These are phyloP conservation scores for Mycena venus DNA, from an alignment of 768 basidiomycete species.

Conservation along the genomic window DNA sequence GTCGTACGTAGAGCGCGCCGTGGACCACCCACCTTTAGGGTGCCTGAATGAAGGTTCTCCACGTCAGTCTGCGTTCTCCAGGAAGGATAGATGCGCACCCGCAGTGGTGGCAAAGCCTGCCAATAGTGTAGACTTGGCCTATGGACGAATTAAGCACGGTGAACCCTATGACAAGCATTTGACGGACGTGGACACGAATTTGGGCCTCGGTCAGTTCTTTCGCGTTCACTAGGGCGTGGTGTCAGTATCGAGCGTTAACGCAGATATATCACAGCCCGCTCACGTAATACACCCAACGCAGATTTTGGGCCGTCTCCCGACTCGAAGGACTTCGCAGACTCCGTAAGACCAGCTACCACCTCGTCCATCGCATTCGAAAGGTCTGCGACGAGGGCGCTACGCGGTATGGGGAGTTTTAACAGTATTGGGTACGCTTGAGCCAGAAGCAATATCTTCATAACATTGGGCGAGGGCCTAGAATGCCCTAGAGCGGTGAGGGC, in stretches of 20 bases:
- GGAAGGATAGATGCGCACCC: neutral
- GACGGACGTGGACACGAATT: conserved; percentile 6
- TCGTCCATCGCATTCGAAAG: conserved; percentile 18
- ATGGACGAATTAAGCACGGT: neutral
- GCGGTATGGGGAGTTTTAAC: conserved; percentile 1
- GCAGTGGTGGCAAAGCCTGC: conserved; percentile 16
- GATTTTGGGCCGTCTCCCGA: neutral
- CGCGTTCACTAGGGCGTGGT: neutral
- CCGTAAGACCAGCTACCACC: neutral
- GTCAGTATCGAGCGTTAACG: neutral
- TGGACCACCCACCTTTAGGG: neutral
- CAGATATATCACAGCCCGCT: too few species aligned
- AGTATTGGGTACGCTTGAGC: conserved; percentile 3
- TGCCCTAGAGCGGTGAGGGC: conserved; percentile 11
- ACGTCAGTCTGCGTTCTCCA: neutral
- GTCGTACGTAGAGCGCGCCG: neutral
- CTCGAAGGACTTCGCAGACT: neutral
- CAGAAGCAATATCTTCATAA: neutral
- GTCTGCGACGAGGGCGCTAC: neutral
- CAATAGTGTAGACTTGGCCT: conserved; percentile 17
- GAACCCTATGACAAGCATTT: neutral
- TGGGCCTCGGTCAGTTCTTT: conserved; percentile 8
- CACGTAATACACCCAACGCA: conserved; percentile 4
- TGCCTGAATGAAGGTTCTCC: conserved; percentile 4
- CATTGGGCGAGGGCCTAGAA: conserved; percentile 4